Conservation (phyloP, 441 rosid species). For the Mallotus japonicus region DNA sequence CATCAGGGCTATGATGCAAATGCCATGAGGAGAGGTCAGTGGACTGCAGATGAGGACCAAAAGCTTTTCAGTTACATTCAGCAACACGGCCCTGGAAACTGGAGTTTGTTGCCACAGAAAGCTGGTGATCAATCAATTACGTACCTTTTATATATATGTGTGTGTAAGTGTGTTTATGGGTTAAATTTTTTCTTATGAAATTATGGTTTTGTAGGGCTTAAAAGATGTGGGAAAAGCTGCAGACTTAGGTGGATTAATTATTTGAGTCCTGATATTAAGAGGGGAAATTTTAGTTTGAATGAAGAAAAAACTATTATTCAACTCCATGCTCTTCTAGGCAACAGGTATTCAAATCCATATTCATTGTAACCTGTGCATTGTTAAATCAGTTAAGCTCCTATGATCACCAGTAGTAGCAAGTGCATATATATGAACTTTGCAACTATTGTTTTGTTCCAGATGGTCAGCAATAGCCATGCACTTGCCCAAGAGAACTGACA, state of each 20-base stretch:
- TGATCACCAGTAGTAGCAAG: too few species aligned
- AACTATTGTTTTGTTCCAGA: conserved; percentile 25
- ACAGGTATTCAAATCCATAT: conserved; percentile 4
- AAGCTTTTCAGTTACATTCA: conserved; percentile 45
- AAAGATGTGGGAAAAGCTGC: conserved; percentile 19
- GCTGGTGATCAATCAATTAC: not conserved
- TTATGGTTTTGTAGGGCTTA: not conserved
- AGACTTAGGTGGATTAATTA: conserved; percentile 18
- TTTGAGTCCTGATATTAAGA: conserved; percentile 14
- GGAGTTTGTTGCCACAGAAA: conserved; percentile 43
- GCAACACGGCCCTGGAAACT: conserved; percentile 53
- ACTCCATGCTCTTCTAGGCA: conserved; percentile 24
- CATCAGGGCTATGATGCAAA: conserved; percentile 39
- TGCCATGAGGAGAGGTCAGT: conserved; percentile 55
- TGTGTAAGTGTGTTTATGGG: too few species aligned
- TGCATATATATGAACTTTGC: not conserved
- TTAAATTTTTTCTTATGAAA: too few species aligned
- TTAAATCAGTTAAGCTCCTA: not conserved
- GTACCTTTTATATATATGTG: too few species aligned
- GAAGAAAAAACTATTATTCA: conserved; percentile 17
- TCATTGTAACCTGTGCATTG: too few species aligned
- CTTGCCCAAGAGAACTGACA: conserved; percentile 58
- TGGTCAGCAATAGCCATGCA: conserved; percentile 70
- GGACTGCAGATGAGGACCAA: conserved; percentile 44
- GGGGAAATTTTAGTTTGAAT: conserved; percentile 9